Percentiles rank a stretch among this genome's conserved stretches.
phyloP scores from a whole-genome alignment of 345 rosid genomes.

The Camelina neglecta region DNA sequence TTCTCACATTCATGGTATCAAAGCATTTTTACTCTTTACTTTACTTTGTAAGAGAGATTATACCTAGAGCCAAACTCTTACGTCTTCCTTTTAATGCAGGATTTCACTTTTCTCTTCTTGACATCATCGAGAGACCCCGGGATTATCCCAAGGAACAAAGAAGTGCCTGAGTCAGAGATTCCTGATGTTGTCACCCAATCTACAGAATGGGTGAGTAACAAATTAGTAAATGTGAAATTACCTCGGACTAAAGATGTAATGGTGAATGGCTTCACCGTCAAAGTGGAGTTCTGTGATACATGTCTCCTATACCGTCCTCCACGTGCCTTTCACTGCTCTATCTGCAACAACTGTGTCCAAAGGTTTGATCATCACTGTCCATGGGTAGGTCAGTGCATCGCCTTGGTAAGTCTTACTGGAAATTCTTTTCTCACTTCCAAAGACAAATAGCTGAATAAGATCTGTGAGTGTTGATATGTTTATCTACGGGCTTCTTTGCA shows the following conservation, averaged over 20 bases:
- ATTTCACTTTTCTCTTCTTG: constrained; percentile 63
- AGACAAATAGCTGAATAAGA: neutral
- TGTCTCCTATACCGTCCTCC: constrained; percentile 86
- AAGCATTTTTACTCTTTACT: constrained; percentile 25
- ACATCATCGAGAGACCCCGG: constrained; percentile 89
- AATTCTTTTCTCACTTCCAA: neutral
- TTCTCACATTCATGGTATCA: constrained; percentile 62
- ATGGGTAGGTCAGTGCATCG: constrained; percentile 98
- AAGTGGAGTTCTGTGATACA: constrained; percentile 85
- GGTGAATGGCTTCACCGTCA: constrained; percentile 61
- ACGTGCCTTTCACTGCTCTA: constrained; percentile 92
- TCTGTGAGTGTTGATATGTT: constrained; percentile 13
- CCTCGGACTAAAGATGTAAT: constrained; percentile 65
- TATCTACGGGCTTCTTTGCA: constrained; percentile 47
- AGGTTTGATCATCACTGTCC: constrained; percentile 98
- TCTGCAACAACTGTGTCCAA: constrained; percentile 91
- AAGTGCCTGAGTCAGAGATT: constrained; percentile 51
- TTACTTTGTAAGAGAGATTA: neutral
- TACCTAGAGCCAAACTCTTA: neutral
- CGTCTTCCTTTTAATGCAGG: constrained; percentile 46
- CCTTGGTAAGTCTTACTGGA: constrained; percentile 55
- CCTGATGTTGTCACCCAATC: constrained; percentile 48
- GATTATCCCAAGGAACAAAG: constrained; percentile 64
- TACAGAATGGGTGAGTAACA: constrained; percentile 61
- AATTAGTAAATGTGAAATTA: constrained; percentile 44